These are phyloP conservation scores for Rhodotorula graminis DNA, from an alignment of 768 basidiomycete species.

Conservation along the genomic window DNA sequence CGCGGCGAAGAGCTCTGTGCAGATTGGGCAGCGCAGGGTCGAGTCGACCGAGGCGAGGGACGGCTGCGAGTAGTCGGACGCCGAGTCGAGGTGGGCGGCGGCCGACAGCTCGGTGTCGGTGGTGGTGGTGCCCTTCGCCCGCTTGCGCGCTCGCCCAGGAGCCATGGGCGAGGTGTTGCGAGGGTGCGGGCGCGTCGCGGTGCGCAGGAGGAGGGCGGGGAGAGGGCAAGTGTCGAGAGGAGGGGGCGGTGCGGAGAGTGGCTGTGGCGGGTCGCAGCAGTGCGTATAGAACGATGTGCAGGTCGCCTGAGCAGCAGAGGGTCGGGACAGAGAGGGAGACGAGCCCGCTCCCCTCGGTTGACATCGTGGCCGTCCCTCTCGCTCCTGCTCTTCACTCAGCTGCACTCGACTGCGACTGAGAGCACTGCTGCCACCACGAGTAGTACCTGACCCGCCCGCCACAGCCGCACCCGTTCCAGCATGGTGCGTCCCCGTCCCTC, in stretches of 20 bases:
- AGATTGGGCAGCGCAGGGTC: constrained; percentile 30
- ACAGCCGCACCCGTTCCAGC: no score
- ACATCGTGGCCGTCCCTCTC: no score
- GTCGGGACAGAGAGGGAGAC: no score
- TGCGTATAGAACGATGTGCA: no score
- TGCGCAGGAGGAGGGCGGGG: not conserved
- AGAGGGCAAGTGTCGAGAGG: not conserved
- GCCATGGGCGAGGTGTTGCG: not conserved
- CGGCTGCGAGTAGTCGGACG: constrained; percentile 8
- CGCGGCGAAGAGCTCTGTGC: constrained; percentile 11
- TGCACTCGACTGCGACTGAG: no score
- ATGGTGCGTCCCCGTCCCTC: not conserved
- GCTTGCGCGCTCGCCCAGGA: not conserved
- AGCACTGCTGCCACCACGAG: no score
- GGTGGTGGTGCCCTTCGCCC: not conserved
- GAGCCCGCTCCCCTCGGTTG: no score
- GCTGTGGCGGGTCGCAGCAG: no score
- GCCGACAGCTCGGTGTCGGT: not conserved
- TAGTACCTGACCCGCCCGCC: no score
- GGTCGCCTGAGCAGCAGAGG: no score
- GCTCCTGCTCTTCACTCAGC: no score
- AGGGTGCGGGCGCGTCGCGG: not conserved
- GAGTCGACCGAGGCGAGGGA: constrained; percentile 15
- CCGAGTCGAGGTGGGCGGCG: constrained; percentile 23
- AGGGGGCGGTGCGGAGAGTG: no score